phyloP scores from a whole-genome alignment of 2,329 filamentous ascomycete species.

The Hymenoscyphus repandus region DNA sequence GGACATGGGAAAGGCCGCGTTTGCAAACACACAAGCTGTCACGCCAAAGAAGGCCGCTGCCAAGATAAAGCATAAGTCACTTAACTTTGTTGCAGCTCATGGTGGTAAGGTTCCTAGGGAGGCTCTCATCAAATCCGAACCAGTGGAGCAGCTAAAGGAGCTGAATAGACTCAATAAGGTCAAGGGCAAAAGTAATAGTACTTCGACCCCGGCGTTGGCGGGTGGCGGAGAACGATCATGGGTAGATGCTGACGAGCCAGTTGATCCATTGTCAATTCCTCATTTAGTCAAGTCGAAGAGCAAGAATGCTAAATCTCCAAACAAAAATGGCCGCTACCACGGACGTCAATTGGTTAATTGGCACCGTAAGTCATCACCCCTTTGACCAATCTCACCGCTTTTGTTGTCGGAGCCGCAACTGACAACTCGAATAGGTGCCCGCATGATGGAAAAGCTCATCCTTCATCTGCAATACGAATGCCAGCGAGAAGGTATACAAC shows the following conservation, averaged over 20 bases:
- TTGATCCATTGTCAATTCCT: not conserved
- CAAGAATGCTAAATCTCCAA: not conserved
- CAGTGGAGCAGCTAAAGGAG: too few species aligned
- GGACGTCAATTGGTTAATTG: slow-evolving; percentile 39
- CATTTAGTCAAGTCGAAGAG: not conserved
- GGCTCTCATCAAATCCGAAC: too few species aligned
- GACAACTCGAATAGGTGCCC: slow-evolving; percentile 32
- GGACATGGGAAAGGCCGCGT: too few species aligned
- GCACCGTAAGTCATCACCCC: slow-evolving; percentile 35
- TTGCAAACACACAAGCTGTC: too few species aligned
- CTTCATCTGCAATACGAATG: slow-evolving; percentile 39
- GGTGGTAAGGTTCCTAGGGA: too few species aligned
- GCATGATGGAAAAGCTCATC: slow-evolving; percentile 43
- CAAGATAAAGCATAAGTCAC: too few species aligned
- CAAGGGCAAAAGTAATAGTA: too few species aligned
- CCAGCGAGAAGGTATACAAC: slow-evolving; percentile 6
- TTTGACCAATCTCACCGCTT: not conserved
- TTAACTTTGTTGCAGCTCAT: too few species aligned
- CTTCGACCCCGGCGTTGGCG: too few species aligned
- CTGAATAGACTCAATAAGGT: too few species aligned
- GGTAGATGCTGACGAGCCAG: not conserved
- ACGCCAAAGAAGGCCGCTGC: too few species aligned
- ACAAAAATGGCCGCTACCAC: slow-evolving; percentile 30
- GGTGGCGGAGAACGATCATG: not conserved
- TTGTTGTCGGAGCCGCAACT: not conserved